A percentile compares a stretch with the other conserved stretches of the same genome.
phyloP scores from a whole-genome alignment of 768 basidiomycete genomes.

The Trametes maxima region DNA sequence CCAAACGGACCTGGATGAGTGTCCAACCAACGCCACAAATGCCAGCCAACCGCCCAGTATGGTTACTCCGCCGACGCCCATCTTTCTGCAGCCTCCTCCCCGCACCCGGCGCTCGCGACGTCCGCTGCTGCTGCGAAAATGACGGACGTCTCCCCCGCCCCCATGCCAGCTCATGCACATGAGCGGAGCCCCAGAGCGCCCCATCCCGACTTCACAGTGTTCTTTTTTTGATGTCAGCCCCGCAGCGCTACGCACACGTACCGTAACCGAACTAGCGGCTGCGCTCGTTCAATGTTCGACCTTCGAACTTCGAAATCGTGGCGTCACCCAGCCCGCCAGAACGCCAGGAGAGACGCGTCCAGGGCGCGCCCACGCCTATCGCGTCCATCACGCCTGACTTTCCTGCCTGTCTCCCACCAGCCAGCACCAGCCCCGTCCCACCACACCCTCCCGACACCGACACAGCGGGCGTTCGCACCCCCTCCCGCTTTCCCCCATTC shows the following conservation, averaged over 20 bases:
- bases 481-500: not conserved
- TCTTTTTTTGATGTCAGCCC: too few relatives aligned
- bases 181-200: not conserved
- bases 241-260: too few relatives aligned
- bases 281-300: not conserved
- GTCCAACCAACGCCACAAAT: conserved; percentile 10
- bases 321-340: not conserved
- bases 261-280: too few relatives aligned
- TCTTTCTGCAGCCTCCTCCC: too few relatives aligned
- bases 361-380: conserved; percentile 4
- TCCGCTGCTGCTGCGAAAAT: too few relatives aligned
- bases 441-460: not conserved
- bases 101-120: too few relatives aligned
- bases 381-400: conserved; percentile 10
- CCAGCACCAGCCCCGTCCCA: not conserved
- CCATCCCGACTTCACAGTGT: too few relatives aligned
- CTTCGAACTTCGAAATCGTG: not conserved
- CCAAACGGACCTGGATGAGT: conserved; percentile 9
- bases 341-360: not conserved
- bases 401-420: not conserved
- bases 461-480: not conserved
- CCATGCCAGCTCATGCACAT: too few relatives aligned
- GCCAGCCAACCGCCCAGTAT: not conserved
- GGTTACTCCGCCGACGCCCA: too few relatives aligned
- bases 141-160: too few relatives aligned